Evolutionary conservation across 495 filamentous ascomycete species (phyloP), one percentile per base, ranked within the genome.

Genomic region (Trichoderma asperelloides): DNA sequence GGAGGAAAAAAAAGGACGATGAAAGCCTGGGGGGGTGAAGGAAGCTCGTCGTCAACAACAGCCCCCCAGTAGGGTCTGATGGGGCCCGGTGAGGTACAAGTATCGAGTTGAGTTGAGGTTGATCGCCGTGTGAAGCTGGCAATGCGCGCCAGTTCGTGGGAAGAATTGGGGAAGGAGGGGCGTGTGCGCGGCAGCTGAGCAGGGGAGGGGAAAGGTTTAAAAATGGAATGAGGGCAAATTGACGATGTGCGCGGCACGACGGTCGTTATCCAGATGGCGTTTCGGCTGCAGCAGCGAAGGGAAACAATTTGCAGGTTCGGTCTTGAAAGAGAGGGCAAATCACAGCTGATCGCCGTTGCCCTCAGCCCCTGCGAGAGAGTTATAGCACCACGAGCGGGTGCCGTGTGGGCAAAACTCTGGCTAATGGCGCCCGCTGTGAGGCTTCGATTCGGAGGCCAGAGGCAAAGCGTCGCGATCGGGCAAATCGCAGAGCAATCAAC

Each of bases 111-210:
- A 60, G 27, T 60, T 33, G 55, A 30, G 55, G 51, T 33, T 60
- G 55, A 60, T 60, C 55, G 55, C 55, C 55, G 55, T 16, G 55
- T 60, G 55, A 60, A 13, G 55, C 55, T 60, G 55, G 16, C 16
- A 30, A 60, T 30, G 16, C n/a, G 49, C n/a, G 8, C 8, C n/a
- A 25, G 23, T 4, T 6, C 23, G 12, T 28, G 25, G 25, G 23
- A 21, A 60, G 25, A 18, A 60, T 8, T 21, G 25, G 25, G 55
- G 11, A 60, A 25, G 23, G 23, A 25, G 27, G 55, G 27, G 55
- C 55, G 55, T 60, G 55, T 13, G 49, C 49, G 49, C 21, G 49
- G 49, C 49, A 57, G 49, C 49, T 60, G 12, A 9, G 25, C 30
- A 60, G 55, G 55, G 25, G 55, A 60, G 27, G 55, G 55, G 25